Base-by-base conservation (phyloP, 768 basidiomycete species). In the Coprinellus micaceus region DNA sequence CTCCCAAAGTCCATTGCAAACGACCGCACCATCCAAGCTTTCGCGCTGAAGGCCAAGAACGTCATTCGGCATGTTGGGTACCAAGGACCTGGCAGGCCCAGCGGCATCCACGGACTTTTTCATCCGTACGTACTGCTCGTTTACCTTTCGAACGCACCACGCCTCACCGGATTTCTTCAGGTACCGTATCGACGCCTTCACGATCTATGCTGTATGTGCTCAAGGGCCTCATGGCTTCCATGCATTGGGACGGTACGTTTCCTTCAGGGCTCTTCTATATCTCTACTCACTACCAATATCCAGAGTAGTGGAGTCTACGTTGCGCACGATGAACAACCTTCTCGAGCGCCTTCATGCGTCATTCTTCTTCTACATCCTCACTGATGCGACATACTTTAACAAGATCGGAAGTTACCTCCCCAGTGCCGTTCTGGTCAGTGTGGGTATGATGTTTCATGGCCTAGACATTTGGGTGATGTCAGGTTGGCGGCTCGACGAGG, bases 281-380 rank as follows among this genome's bases (percentile, higher is more conserved):
- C 56, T 63, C 29, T 37, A 51, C 25, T 50, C 36, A 5, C 10
- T 11, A 21, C 19, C n/a, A n/a, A 26, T 26, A n/a, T 30, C 24
- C 57, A 95, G 94, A 43, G 80, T 88, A 44, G 66, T 94, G 36
- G 97, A 99, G 72, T 94, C 93, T 1, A 85, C 89, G 13, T 78
- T 97, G 29, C 83, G 95, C 56, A 91, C 94, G 13, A 83, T 86
- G 67, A 98, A 97, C 71, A 99, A 99, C 66, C 81, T 98, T 5
- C 80, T 98, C 19, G 97, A 99, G 67, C 85, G 97, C 15, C 83
- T 98, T 21, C 97, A 99, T 68, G 95, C 95, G 1, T 98, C 96
- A 0, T 95, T 96, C 72, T 98, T 98, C 77, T 94, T 98, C 74
- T 98, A 95, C 73, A 77, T 98, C 58, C 73, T 93, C 57, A 81